Evolutionary conservation across 306 rosid species (phyloP), one percentile per base, ranked within the genome.

Genomic region (Erythrophleum fordii): DNA sequence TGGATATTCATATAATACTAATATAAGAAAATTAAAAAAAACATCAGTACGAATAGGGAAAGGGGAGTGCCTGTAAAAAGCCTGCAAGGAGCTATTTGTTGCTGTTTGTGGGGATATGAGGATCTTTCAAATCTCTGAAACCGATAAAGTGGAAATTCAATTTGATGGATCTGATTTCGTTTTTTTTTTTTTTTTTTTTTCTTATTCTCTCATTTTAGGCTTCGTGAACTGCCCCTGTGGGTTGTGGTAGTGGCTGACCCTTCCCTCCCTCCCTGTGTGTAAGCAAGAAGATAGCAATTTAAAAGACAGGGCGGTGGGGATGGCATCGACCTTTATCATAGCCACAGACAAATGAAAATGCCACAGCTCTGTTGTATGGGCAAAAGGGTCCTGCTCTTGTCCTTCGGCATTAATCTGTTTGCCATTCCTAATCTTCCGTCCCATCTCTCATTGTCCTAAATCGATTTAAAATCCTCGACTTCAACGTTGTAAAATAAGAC

Each of bases 51-150:
- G 82, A 84, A 89, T 64, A 86, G 62, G 88, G 86, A 69, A 86
- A 82, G 82, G 84, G 23, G 44, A 70, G 58, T 41, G 42, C 76
- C 78, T 79, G 84, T 62, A 66, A 83, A 87, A 89, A 89, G 90
- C 82, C 88, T 81, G 91, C 48, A 64, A 61, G 56, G 87, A 85
- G 91, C 89, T 89, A 81, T 84, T 89, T 90, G 87, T 77, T 87
- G 89, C 86, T 89, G 93, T 85, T 85, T 71, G 86, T 72, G 89
- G 85, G 89, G 88, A 88, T 83, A 72, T 83, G 89, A 68, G 86
- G 89, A 88, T 88, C 94, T 87, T 76, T 83, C 79, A 82, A 67
- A 86, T 79, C 73, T 71, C 39, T 29, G 82, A 80, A 81, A 80
- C 83, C 91, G 61, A 86, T 88, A 88, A 90, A 88, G 91, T 76